A percentile compares a stretch with the other conserved stretches of the same genome.
These are phyloP conservation scores for Candida vaughaniae DNA, from an alignment of 805 yeast species.

Conservation along the genomic window DNA sequence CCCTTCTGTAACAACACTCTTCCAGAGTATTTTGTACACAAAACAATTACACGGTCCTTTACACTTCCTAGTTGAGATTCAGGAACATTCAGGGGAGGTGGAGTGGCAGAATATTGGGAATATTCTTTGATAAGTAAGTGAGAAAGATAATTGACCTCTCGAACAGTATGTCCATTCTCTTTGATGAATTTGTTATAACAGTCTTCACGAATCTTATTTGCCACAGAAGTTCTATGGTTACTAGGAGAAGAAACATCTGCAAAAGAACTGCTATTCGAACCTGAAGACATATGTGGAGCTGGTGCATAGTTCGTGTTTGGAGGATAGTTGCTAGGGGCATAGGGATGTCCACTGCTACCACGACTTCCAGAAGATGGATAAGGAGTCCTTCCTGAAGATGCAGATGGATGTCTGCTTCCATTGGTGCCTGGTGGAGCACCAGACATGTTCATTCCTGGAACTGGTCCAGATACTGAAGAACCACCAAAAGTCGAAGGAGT, in stretches of 20 bases:
- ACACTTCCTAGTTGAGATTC: constrained; percentile 29
- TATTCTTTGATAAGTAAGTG: constrained; percentile 78
- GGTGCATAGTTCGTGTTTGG: no score
- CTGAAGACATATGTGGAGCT: no score
- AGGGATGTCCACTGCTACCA: no score
- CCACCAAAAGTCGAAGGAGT: no score
- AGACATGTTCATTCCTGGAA: constrained; percentile 1
- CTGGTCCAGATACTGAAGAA: no score
- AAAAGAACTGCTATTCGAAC: constrained; percentile 3
- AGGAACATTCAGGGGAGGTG: constrained; percentile 64
- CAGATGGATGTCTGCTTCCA: no score
- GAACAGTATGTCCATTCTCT: constrained; percentile 22
- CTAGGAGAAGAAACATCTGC: not conserved
- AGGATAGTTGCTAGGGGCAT: no score
- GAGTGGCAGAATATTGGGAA: constrained; percentile 61
- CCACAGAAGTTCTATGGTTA: constrained; percentile 14
- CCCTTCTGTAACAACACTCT: constrained; percentile 80
- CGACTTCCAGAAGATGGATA: no score
- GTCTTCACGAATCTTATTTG: constrained; percentile 35
- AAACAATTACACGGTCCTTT: constrained; percentile 60
- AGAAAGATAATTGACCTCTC: constrained; percentile 56
- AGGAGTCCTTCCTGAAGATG: not conserved
- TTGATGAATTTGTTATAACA: constrained; percentile 35
- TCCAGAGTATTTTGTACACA: constrained; percentile 65
- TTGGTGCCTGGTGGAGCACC: constrained; percentile 2